Base-by-base conservation (phyloP, 495 filamentous ascomycete species). In the Podospora pseudoanserina region DNA sequence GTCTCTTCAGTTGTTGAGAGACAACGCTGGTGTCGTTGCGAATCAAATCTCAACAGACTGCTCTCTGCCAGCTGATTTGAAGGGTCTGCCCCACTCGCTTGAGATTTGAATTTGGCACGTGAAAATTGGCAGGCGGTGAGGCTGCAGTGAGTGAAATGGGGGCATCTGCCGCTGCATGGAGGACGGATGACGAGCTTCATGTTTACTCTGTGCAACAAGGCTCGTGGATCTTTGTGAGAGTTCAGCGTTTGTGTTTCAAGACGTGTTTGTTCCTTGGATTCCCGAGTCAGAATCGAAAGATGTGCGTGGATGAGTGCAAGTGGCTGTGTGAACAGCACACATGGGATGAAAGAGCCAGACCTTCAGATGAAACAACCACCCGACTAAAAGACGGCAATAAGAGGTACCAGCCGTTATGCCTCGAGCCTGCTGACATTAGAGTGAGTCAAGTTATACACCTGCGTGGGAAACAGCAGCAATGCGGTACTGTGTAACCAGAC, bases 1-100 rank as follows among this genome's bases (percentile, higher is more conserved):
- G 30, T 32, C 53, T 61, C 57, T 32, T 39, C 64, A 72, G 67
- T 73, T 69, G 71, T 73, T 70, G 71, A 73, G 71, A 55, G 39
- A 60, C 19, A 39, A 44, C 6, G 59, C 39, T 7, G 44, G 44
- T 55, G 61, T 57, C 53, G 39, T 63, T 60, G 63, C 68, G 68
- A 73, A 71, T 71, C 71, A 73, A 70, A 68, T 70, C 66, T 61
- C 70, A 67, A 59, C 57, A 49, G 19, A 30, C 59, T 58, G 54
- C 49, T 58, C 49, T 58, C 27, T 9, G 49, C 60, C 32, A 59
- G 53, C 49, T 49, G 64, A 54, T 54, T 59, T 16, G 18, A 4
- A 23, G 28, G 4, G 34, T 49, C 32, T 13, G 55, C 67, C 59
- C 63, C 57, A 60, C 60, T 64, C 60, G 19, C 60, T 20, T 59